Evolutionary conservation across 768 basidiomycete species (phyloP).

Genomic region (Lactarius deliciosus): DNA sequence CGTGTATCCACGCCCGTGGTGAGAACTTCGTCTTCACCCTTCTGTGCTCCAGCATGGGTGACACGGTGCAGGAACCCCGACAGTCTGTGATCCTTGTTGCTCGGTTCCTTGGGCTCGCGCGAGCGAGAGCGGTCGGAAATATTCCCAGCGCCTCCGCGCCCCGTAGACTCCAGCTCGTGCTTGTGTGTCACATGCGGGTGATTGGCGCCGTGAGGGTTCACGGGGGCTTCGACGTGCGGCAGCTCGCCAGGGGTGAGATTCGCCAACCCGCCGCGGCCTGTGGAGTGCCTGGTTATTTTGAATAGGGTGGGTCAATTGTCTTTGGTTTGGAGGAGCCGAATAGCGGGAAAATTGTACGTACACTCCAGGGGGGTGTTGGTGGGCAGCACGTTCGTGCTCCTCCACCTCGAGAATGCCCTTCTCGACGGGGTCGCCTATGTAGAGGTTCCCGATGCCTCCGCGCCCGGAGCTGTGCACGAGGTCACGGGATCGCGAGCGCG

Average conservation of each 20-base stretch:
- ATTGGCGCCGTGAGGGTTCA: conserved; percentile 14
- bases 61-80: conserved; percentile 27
- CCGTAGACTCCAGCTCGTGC: conserved; percentile 43
- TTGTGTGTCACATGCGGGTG: conserved; percentile 16
- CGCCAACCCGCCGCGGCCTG: conserved; percentile 66
- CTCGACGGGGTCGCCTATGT: conserved; percentile 33
- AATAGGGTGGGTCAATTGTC: neutral
- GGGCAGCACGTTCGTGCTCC: conserved; percentile 40
- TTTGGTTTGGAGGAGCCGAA: neutral
- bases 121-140: conserved; percentile 42
- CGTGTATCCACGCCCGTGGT: neutral
- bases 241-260: conserved; percentile 46
- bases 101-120: conserved; percentile 30
- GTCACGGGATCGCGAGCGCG: conserved; percentile 51
- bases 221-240: conserved; percentile 31
- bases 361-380: conserved; percentile 37
- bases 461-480: conserved; percentile 55
- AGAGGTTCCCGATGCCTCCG: conserved; percentile 64
- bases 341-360: conserved; percentile 34
- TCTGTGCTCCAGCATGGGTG: neutral
- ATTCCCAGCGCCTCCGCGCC: conserved; percentile 65
- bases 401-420: conserved; percentile 35
- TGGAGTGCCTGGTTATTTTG: conserved; percentile 51
- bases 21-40: neutral
- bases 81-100: conserved; percentile 5